A percentile compares a stretch with the other conserved stretches of the same genome.
These are phyloP conservation scores for Hypoxylon sp. DNA, from an alignment of 2,329 filamentous ascomycete species.

Conservation along the genomic window DNA sequence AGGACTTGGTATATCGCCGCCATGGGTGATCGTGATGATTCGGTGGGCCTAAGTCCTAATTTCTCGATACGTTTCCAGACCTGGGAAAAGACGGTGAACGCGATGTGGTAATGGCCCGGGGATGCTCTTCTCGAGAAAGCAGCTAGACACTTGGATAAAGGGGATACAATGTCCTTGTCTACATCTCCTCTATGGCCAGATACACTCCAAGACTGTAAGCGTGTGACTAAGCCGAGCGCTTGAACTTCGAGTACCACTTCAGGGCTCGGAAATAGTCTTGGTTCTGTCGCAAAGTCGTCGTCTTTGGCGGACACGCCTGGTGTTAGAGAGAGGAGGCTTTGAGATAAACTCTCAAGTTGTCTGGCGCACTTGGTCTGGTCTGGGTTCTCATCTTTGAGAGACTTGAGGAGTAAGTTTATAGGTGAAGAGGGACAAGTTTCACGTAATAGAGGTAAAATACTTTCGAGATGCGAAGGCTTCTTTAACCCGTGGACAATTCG, in stretches of 20 bases:
- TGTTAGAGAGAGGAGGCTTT: constrained; percentile 74
- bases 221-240: constrained; percentile 71
- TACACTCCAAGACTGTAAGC: constrained; percentile 76
- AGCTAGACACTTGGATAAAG: constrained; percentile 73
- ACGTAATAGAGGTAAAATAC: constrained; percentile 69
- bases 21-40: constrained; percentile 61
- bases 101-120: constrained; percentile 58
- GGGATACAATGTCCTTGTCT: constrained; percentile 75
- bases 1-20: constrained; percentile 68
- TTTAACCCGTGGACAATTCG: constrained; percentile 73
- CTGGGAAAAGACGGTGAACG: constrained; percentile 55
- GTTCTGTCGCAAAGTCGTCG: constrained; percentile 69
- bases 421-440: constrained; percentile 70
- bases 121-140: constrained; percentile 71
- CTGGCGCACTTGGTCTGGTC: constrained; percentile 72
- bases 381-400: constrained; percentile 60
- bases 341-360: constrained; percentile 77
- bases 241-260: constrained; percentile 74
- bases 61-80: constrained; percentile 58
- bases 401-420: constrained; percentile 67
- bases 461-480: constrained; percentile 72
- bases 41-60: constrained; percentile 55
- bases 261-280: constrained; percentile 69
- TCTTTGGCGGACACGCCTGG: constrained; percentile 76
- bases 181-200: constrained; percentile 71